phyloP scores from a whole-genome alignment of 768 basidiomycete species.

The Amanita subjunquillea region DNA sequence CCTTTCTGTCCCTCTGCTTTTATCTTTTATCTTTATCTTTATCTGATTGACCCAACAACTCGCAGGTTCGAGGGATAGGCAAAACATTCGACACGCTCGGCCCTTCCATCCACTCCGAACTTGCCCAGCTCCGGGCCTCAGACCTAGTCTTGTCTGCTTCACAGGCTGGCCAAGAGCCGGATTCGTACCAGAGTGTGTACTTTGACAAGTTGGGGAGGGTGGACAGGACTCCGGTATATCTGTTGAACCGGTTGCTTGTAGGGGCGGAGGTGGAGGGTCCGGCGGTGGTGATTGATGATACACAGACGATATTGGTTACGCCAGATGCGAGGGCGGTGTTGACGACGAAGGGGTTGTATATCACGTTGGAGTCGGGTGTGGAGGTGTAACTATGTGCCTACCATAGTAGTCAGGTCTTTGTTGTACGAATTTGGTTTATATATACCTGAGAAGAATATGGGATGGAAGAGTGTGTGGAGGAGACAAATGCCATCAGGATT shows the following conservation, averaged over 20 bases:
- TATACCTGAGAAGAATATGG: too few relatives aligned
- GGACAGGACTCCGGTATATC: constrained; percentile 69
- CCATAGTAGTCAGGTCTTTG: too few relatives aligned
- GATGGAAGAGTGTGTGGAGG: too few relatives aligned
- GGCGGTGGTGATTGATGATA: constrained; percentile 90
- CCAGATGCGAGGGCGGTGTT: constrained; percentile 60
- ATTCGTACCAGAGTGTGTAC: constrained; percentile 59
- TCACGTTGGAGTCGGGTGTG: constrained; percentile 23
- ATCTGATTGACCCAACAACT: neutral
- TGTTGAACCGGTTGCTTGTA: constrained; percentile 50
- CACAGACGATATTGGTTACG: constrained; percentile 88
- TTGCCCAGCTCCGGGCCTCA: constrained; percentile 38
- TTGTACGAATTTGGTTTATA: too few relatives aligned
- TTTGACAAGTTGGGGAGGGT: constrained; percentile 75
- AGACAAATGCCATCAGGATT: too few relatives aligned
- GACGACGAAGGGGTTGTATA: constrained; percentile 60
- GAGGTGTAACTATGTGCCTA: neutral
- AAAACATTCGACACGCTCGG: constrained; percentile 82
- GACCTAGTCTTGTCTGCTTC: constrained; percentile 17
- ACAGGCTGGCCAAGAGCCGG: constrained; percentile 24
- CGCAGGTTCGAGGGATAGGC: constrained; percentile 77
- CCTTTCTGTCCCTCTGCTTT: too few relatives aligned
- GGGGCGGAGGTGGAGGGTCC: constrained; percentile 77
- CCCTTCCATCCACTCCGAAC: constrained; percentile 68
- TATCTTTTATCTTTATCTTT: too few relatives aligned